Base-by-base conservation (phyloP, 2,329 filamentous ascomycete species). In the Penicillium decumbens region DNA sequence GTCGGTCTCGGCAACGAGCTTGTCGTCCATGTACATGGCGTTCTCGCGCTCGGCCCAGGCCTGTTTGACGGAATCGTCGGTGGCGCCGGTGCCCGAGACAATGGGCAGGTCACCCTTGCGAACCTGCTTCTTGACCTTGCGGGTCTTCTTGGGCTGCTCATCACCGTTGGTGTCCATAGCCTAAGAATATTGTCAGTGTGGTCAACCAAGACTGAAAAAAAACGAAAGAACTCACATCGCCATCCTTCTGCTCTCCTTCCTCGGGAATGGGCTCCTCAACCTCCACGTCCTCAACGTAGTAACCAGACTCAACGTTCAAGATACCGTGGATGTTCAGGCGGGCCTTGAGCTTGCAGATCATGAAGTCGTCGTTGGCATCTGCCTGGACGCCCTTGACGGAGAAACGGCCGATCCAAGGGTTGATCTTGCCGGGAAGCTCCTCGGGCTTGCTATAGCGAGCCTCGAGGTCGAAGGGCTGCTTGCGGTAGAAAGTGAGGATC, bases 301-400 rank as follows among this genome's bases (percentile, higher is more conserved):
- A 98, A 53, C 91, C 93, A 56, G 85, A 91, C 78, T 98, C 93
- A 32, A 98, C 87, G 69, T 97, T 97, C 59, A 98, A 79, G 51
- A 98, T 83, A 72, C 93, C 93, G 77, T 97, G 91, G 57, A 97
- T 82, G 76, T 98, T 98, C 49, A 98, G 82, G 57, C 93, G 85
- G 41, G 93, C 92, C 82, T 97, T 97, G 55, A 98, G 85, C 79
- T 98, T 98, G 86, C 93, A 98, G 66, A 97, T 95, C 92, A 98
- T 97, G 73, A 97, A 98, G 70, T 97, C 93, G 53, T 95, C 89
- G 70, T 93, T 91, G 59, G 85, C 82, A 67, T 95, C 89, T 35
- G 89, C 87, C 81, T 96, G 91, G 67, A 98, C 92, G 40, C 88
- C 88, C 82, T 98, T 98, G 71, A 98, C 90, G 37, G 91, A 95